A percentile compares a stretch with the other conserved stretches of the same genome.
These are phyloP conservation scores for Pilasporangium apinafurcum DNA, from an alignment of 352 stramenopile genomes.

Conservation along the genomic window DNA sequence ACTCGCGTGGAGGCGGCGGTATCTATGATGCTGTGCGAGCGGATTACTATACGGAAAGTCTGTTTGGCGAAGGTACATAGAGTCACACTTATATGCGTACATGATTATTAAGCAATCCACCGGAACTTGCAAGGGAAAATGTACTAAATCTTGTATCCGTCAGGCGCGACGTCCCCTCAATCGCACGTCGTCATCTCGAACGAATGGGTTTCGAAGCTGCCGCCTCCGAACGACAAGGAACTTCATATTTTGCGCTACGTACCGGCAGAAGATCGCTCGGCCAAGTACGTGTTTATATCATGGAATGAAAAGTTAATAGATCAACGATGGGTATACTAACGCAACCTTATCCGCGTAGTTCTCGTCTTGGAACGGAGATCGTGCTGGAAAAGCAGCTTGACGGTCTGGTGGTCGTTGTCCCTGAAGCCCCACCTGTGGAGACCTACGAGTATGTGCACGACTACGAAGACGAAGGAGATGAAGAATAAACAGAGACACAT, in stretches of 20 bases:
- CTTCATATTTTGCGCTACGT: constrained; percentile 80
- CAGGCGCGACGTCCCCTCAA: constrained; percentile 61
- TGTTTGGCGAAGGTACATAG: constrained; percentile 77
- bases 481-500: constrained; percentile 23
- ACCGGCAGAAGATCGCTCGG: constrained; percentile 68
- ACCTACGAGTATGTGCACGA: constrained; percentile 82
- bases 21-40: constrained; percentile 48
- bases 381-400: constrained; percentile 81
- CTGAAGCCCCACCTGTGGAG: constrained; percentile 76
- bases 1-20: constrained; percentile 78
- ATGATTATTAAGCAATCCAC: no score
- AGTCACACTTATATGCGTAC: no score
- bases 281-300: constrained; percentile 70
- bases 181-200: constrained; percentile 87
- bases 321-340: no score
- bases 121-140: no score
- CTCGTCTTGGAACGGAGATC: constrained; percentile 83
- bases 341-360: constrained; percentile 51
- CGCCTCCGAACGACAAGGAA: constrained; percentile 60
- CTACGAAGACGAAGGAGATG: constrained; percentile 80
- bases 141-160: background rate
- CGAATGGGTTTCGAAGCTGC: constrained; percentile 83
- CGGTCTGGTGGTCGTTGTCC: constrained; percentile 83
- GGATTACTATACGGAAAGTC: constrained; percentile 84
- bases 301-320: no score